Conservation (phyloP, 2,329 filamentous ascomycete species). For the Trichocomaceae sp. region DNA sequence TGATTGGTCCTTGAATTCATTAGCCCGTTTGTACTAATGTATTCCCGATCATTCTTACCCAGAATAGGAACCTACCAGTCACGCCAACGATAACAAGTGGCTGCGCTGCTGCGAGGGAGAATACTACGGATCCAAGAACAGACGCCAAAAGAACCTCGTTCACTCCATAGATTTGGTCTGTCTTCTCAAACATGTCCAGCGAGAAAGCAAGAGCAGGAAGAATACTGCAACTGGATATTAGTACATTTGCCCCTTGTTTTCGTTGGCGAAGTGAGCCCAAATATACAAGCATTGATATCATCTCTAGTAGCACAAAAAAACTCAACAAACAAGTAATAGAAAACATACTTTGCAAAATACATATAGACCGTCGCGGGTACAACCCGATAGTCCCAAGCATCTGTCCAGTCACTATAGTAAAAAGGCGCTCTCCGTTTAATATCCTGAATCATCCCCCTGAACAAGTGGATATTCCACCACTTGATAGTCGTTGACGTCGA, state of each 20-base stretch:
- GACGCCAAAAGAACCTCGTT: conserved; percentile 87
- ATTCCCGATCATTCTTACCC: neutral
- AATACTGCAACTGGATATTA: conserved; percentile 51
- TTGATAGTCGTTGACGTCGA: conserved; percentile 14
- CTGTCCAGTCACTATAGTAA: conserved; percentile 74
- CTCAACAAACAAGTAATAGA: neutral
- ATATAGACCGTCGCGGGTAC: conserved; percentile 84
- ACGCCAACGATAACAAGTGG: conserved; percentile 87
- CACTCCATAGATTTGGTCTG: conserved; percentile 74
- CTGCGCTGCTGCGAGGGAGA: conserved; percentile 71
- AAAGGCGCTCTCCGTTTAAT: conserved; percentile 66
- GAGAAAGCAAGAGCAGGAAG: conserved; percentile 82
- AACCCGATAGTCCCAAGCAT: conserved; percentile 87
- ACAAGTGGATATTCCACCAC: conserved; percentile 72
- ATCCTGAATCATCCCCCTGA: conserved; percentile 75
- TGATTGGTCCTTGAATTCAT: conserved; percentile 61
- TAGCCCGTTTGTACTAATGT: conserved; percentile 10
- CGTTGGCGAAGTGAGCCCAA: neutral
- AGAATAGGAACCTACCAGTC: conserved; percentile 50
- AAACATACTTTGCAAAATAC: conserved; percentile 82
- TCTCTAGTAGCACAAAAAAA: neutral
- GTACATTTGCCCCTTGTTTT: neutral
- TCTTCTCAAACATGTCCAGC: conserved; percentile 89
- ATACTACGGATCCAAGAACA: conserved; percentile 74
- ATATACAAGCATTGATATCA: neutral